A percentile compares a stretch with the other conserved stretches of the same genome.
phyloP scores from a whole-genome alignment of 2,329 filamentous ascomycete genomes.

The Neobulgaria alba region DNA sequence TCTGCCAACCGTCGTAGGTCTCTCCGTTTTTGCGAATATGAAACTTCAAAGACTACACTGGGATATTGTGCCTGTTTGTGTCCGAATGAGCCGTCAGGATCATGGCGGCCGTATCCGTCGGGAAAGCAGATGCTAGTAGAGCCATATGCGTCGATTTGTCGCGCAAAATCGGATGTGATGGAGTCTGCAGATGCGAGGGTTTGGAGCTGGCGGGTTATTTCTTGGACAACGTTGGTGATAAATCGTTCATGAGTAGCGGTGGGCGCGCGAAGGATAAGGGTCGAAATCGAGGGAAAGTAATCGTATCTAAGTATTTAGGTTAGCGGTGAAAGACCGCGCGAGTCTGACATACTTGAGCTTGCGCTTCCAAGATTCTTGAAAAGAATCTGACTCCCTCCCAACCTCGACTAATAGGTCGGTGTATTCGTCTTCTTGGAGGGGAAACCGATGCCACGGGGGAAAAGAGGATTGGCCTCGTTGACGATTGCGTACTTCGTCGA shows the following conservation, averaged over 20 bases:
- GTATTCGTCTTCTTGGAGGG: neutral
- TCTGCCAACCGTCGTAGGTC: slow-evolving; percentile 25
- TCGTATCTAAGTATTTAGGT: slow-evolving; percentile 12
- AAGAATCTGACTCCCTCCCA: neutral
- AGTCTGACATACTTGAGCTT: neutral
- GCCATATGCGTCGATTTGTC: slow-evolving; percentile 4
- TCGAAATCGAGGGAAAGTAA: slow-evolving; percentile 12
- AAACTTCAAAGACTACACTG: slow-evolving; percentile 27
- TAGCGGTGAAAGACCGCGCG: neutral
- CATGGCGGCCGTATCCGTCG: slow-evolving; percentile 11
- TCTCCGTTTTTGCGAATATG: slow-evolving; percentile 27
- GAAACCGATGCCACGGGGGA: neutral
- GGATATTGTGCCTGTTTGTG: slow-evolving; percentile 18
- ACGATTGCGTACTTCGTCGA: neutral
- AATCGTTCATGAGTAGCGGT: slow-evolving; percentile 16
- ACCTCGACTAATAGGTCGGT: neutral
- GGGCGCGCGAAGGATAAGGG: slow-evolving; percentile 18
- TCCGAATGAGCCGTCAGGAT: slow-evolving; percentile 22
- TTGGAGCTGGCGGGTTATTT: slow-evolving; percentile 10
- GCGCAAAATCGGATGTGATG: slow-evolving; percentile 5
- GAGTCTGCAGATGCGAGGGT: slow-evolving; percentile 6
- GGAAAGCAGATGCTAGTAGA: slow-evolving; percentile 8
- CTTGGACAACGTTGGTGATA: slow-evolving; percentile 9
- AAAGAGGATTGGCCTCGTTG: neutral
- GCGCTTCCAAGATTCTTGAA: neutral